A percentile compares a stretch with the other conserved stretches of the same genome.
Conservation (phyloP, 1,284 basidiomycete genomes). For the Apiotrichum mycotoxinovorans region DNA sequence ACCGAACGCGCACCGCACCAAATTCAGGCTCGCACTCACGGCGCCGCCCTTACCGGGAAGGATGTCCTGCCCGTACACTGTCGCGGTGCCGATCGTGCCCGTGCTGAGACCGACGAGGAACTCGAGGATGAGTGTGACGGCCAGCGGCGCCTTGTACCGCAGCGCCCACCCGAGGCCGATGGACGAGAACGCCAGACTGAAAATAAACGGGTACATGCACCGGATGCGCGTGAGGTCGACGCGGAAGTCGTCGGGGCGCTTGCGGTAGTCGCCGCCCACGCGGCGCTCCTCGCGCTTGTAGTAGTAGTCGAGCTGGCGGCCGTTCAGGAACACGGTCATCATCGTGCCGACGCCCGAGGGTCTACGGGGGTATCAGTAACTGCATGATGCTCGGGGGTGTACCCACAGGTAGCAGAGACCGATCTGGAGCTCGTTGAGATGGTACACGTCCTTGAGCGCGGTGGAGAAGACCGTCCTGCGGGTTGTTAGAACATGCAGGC, state of each 20-base stretch:
- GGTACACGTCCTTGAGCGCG: constrained; percentile 39
- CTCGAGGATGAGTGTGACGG: constrained; percentile 31
- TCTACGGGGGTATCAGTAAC: constrained; percentile 25
- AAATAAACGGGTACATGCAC: constrained; percentile 33
- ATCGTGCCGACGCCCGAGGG: constrained; percentile 43
- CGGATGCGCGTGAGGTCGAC: constrained; percentile 37
- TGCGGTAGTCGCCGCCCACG: constrained; percentile 40
- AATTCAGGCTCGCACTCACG: constrained; percentile 46
- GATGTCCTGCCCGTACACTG: constrained; percentile 46
- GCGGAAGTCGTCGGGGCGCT: constrained; percentile 35
- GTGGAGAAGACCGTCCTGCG: constrained; percentile 42
- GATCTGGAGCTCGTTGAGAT: constrained; percentile 44
- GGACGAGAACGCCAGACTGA: constrained; percentile 24
- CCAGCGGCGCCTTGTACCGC: constrained; percentile 32
- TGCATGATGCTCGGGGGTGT: background rate
- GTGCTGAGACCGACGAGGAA: constrained; percentile 43
- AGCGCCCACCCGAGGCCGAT: constrained; percentile 41
- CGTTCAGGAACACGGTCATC: constrained; percentile 34
- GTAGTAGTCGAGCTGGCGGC: constrained; percentile 43
- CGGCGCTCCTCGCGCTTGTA: constrained; percentile 39
- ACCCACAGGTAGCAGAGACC: constrained; percentile 49
- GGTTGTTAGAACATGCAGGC: background rate
- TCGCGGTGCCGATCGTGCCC: constrained; percentile 32
- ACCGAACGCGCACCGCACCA: constrained; percentile 47
- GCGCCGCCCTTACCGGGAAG: constrained; percentile 44